Evolutionary conservation across 805 yeast genomes (phyloP), one percentile per base, ranked within the genome.

Genomic region (Wickerhamiella kazuoi): DNA sequence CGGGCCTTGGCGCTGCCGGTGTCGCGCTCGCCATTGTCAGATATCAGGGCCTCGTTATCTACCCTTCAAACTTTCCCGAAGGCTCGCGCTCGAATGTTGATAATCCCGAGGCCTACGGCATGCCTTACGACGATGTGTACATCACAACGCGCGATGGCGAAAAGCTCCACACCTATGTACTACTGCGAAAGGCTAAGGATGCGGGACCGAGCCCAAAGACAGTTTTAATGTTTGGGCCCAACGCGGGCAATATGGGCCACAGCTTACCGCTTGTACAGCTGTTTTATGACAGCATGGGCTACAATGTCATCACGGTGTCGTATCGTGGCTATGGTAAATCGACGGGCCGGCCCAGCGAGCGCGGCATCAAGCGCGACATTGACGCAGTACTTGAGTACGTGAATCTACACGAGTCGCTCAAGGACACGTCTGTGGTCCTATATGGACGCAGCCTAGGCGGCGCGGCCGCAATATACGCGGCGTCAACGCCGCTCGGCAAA

Each of bases 201-300:
- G 49, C 62, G 3, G 46, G 41, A 17, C 69, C 74, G 41, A 57
- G 67, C 24, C 64, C 70, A 45, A 79, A 77, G 46, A 81, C 96
- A 0, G 68, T 87, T 9, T 51, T 90, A 20, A 68, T 90, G 17
- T 64, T 86, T 38, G 75, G 84, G 36, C 97, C 97, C 3, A 87
- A 87, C 58, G 96, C 96, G 2, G 97, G 97, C 4, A 87, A 90
- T 55, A 87, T 87, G 46, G 97, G 97, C 15, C 83, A 82, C 53
- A 76, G 79, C 21, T 61, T 87, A 36, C 94, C 95, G 1, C 71
- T 83, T 7, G 93, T 80, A 2, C 65, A 75, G 36, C 56, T 77
- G 8, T 74, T 86, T 45, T 80, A 72, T 57, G 59, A 64, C 36
- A 59, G 64, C 30, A 67, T 77, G 56, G 71, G 73, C 13, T 72